phyloP scores from a whole-genome alignment of 768 basidiomycete genomes.

The Termitomyces sp. region DNA sequence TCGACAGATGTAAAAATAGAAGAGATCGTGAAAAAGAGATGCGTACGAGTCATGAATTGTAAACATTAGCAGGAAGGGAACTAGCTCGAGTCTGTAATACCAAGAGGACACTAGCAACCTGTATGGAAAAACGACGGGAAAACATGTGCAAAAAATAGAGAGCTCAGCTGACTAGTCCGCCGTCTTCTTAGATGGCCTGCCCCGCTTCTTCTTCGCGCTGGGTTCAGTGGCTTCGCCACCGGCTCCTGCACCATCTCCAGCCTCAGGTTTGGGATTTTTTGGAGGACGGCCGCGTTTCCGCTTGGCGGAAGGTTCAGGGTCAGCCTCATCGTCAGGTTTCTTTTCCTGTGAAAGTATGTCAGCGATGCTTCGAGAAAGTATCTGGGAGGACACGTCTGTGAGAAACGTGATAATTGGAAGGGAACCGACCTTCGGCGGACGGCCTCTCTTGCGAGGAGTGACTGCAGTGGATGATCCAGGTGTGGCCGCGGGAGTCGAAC shows the following conservation, averaged over 20 bases:
- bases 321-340: constrained; percentile 40
- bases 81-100: constrained; percentile 6
- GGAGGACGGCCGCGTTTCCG: constrained; percentile 74
- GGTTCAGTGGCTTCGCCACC: constrained; percentile 43
- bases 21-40: constrained; percentile 24
- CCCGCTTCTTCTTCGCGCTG: constrained; percentile 64
- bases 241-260: constrained; percentile 30
- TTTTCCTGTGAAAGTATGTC: constrained; percentile 26
- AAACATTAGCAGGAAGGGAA: constrained; percentile 10
- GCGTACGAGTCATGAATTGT: constrained; percentile 35
- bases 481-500: constrained; percentile 26
- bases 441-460: constrained; percentile 54
- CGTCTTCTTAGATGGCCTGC: constrained; percentile 62
- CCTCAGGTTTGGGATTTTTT: constrained; percentile 55
- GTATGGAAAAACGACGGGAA: constrained; percentile 19
- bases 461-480: constrained; percentile 32
- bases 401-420: constrained; percentile 17
- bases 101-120: constrained; percentile 16
- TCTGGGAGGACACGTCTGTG: neutral
- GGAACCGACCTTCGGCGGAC: constrained; percentile 59
- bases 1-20: constrained; percentile 17
- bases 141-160: constrained; percentile 15
- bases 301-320: constrained; percentile 54
- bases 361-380: constrained; percentile 15
- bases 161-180: constrained; percentile 19